phyloP scores from a whole-genome alignment of 352 stramenopile genomes.

The Phytophthora macrochlamydospora region DNA sequence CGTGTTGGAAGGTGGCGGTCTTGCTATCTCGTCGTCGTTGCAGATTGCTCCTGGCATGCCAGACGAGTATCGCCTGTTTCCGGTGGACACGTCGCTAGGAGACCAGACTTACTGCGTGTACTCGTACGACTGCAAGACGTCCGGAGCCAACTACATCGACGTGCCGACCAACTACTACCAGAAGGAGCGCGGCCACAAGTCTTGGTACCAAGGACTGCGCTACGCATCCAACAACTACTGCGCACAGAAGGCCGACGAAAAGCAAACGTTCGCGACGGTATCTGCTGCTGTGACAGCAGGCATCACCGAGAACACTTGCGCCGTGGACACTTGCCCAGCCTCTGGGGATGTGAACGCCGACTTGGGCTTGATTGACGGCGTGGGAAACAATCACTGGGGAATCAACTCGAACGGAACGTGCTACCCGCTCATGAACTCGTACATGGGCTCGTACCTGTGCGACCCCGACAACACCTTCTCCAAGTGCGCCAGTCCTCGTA shows the following conservation, averaged over 20 bases:
- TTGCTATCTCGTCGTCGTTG: conserved; percentile 77
- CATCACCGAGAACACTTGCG: conserved; percentile 47
- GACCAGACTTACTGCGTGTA: conserved; percentile 32
- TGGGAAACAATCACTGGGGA: conserved; percentile 30
- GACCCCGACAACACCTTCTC: conserved; percentile 35
- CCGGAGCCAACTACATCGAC: conserved; percentile 37
- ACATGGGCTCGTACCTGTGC: conserved; percentile 37
- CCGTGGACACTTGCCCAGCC: conserved; percentile 33
- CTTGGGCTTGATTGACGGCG: conserved; percentile 34
- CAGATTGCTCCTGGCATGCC: conserved; percentile 74
- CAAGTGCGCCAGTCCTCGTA: conserved; percentile 43
- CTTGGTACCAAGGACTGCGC: conserved; percentile 50
- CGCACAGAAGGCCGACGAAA: conserved; percentile 15
- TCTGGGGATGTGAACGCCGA: conserved; percentile 38
- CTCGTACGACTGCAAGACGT: conserved; percentile 21
- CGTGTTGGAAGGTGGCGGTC: conserved; percentile 80
- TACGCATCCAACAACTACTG: conserved; percentile 58
- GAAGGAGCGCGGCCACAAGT: conserved; percentile 33
- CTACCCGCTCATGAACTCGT: conserved; percentile 37
- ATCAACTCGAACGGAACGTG: conserved; percentile 41
- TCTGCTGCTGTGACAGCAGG: conserved; percentile 28
- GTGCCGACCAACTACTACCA: conserved; percentile 33
- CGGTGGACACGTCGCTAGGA: conserved; percentile 21
- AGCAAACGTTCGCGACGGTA: conserved; percentile 35
- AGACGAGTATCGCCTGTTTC: conserved; percentile 46